Percentiles rank a stretch among this genome's conserved stretches.
These are phyloP conservation scores for Termitomyces sp. DNA, from an alignment of 768 basidiomycete species.

Conservation along the genomic window DNA sequence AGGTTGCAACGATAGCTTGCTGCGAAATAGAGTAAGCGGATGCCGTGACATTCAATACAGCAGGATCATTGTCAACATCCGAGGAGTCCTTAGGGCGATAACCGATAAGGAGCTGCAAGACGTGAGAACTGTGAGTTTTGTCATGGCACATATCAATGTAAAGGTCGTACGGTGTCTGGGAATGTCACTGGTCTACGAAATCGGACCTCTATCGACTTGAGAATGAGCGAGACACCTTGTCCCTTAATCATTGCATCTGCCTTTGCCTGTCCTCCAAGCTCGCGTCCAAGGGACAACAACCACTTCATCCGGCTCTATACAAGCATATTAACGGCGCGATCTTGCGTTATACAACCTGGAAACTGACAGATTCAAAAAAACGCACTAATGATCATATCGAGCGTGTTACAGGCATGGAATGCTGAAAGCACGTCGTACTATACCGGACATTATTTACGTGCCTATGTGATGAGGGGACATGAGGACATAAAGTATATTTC, in stretches of 20 bases:
- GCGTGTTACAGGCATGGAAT: not conserved
- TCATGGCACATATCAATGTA: not conserved
- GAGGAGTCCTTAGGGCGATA: constrained; percentile 39
- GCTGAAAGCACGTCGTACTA: constrained; percentile 32
- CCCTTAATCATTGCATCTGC: constrained; percentile 56
- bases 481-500: not conserved
- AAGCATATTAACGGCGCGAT: not conserved
- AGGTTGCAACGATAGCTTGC: constrained; percentile 56
- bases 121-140: not conserved
- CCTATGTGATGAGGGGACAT: constrained; percentile 29
- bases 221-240: constrained; percentile 65
- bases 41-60: constrained; percentile 46
- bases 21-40: constrained; percentile 65
- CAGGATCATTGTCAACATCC: constrained; percentile 19
- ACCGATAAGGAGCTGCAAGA: constrained; percentile 54
- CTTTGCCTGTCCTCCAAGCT: constrained; percentile 53
- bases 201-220: constrained; percentile 64
- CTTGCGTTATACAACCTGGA: not conserved
- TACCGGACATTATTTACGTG: constrained; percentile 80
- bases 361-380: constrained; percentile 63
- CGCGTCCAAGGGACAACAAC: constrained; percentile 51
- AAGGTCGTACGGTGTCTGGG: constrained; percentile 60
- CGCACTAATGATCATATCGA: constrained; percentile 37
- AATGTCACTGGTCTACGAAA: constrained; percentile 70
- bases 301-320: constrained; percentile 63